A percentile compares a stretch with the other conserved stretches of the same genome.
These are phyloP conservation scores for Xylariaceae sp. DNA, from an alignment of 2,329 filamentous ascomycete species.

Conservation along the genomic window DNA sequence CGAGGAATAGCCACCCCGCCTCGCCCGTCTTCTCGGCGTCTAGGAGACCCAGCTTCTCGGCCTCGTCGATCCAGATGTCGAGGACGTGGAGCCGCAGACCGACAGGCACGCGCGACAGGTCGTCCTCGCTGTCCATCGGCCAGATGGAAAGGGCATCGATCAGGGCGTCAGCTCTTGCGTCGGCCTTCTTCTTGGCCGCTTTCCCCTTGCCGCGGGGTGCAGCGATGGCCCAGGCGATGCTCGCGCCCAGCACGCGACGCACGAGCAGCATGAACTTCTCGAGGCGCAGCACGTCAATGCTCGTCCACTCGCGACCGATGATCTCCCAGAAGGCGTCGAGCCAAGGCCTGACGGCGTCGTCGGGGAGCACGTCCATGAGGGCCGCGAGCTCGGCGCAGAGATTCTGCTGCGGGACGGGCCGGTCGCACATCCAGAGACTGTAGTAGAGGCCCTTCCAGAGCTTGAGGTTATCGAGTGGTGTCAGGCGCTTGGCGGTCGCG, in stretches of 20 bases:
- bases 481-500: slow-evolving; percentile 47
- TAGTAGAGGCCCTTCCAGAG: slow-evolving; percentile 95
- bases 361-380: slow-evolving; percentile 57
- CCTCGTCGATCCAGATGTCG: slow-evolving; percentile 88
- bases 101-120: slow-evolving; percentile 60
- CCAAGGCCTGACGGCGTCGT: slow-evolving; percentile 39
- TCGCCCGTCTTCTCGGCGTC: slow-evolving; percentile 38
- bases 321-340: slow-evolving; percentile 66
- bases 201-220: slow-evolving; percentile 14
- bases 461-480: slow-evolving; percentile 69
- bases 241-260: slow-evolving; percentile 69
- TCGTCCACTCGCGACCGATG: slow-evolving; percentile 62
- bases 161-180: slow-evolving; percentile 23
- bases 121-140: slow-evolving; percentile 38
- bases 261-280: slow-evolving; percentile 91
- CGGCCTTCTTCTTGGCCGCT: slow-evolving; percentile 6
- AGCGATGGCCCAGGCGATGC: slow-evolving; percentile 47
- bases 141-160: slow-evolving; percentile 42
- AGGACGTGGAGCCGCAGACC: slow-evolving; percentile 81
- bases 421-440: slow-evolving; percentile 90
- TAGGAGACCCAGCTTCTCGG: slow-evolving; percentile 62
- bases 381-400: slow-evolving; percentile 72
- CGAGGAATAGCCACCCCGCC: slow-evolving; percentile 45
- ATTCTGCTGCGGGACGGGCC: slow-evolving; percentile 77
- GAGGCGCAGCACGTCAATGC: slow-evolving; percentile 69